These are phyloP conservation scores for Paratinospora sagittata DNA, from an alignment of 164 flowering plant genomes.

Conservation along the genomic window DNA sequence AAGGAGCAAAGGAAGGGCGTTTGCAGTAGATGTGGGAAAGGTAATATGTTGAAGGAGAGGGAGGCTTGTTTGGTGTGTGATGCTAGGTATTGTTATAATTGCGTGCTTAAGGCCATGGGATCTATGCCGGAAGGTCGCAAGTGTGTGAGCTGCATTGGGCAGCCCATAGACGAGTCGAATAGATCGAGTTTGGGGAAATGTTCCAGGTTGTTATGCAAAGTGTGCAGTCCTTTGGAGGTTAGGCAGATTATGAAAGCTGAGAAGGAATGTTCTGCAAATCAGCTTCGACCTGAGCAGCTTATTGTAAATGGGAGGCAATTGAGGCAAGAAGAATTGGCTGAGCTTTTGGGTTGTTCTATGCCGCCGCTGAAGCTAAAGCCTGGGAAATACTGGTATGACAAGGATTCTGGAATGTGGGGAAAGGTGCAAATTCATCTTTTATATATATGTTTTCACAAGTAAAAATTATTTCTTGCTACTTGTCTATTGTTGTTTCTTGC, in stretches of 20 bases:
- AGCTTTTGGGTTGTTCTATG: slow-evolving; percentile 64
- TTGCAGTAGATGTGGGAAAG: slow-evolving; percentile 75
- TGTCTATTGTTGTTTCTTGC: background rate
- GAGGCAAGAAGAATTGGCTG: slow-evolving; percentile 87
- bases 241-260: slow-evolving; percentile 95
- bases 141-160: slow-evolving; percentile 88
- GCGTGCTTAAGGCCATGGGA: slow-evolving; percentile 96
- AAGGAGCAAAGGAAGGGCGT: slow-evolving; percentile 51
- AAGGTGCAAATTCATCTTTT: slow-evolving; percentile 40
- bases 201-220: slow-evolving; percentile 61
- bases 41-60: slow-evolving; percentile 69
- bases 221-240: slow-evolving; percentile 81
- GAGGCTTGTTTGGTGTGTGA: slow-evolving; percentile 87
- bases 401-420: slow-evolving; percentile 97
- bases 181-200: slow-evolving; percentile 62
- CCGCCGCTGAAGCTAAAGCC: slow-evolving; percentile 88
- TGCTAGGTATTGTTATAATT: slow-evolving; percentile 79
- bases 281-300: slow-evolving; percentile 94
- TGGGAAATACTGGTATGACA: slow-evolving; percentile 96
- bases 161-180: slow-evolving; percentile 76
- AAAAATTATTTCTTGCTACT: background rate
- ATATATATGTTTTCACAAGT: background rate
- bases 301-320: slow-evolving; percentile 68
- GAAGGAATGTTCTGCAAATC: slow-evolving; percentile 92
- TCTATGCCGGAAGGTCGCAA: slow-evolving; percentile 99